Conservation (phyloP, 2,329 filamentous ascomycete genomes). For the Graphiopsis chlorocephala region DNA sequence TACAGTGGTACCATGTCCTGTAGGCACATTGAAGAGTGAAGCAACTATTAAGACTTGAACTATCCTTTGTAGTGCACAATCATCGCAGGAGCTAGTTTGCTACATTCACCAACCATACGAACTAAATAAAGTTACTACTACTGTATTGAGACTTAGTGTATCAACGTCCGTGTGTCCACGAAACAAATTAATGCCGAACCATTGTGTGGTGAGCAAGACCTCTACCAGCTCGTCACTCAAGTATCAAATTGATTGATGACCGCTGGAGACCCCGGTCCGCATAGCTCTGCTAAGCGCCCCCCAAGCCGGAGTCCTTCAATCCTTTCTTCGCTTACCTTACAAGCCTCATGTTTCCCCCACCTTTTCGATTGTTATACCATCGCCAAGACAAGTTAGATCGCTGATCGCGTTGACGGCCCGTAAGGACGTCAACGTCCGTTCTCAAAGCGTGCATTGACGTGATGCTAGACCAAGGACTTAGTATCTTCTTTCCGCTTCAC, state of each 20-base stretch:
- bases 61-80: too few relatives aligned
- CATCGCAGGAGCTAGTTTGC: too few relatives aligned
- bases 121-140: too few relatives aligned
- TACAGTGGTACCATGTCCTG: too few relatives aligned
- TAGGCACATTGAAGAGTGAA: too few relatives aligned
- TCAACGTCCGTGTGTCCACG: background rate
- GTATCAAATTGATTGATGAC: background rate
- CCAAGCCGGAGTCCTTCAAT: conserved; percentile 5
- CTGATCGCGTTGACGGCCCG: background rate
- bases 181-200: background rate
- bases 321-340: background rate
- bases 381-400: background rate
- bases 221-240: background rate
- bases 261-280: background rate
- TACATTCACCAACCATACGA: too few relatives aligned
- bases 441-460: background rate
- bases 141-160: too few relatives aligned
- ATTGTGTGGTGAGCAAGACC: background rate
- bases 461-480: background rate
- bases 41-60: too few relatives aligned
- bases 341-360: background rate
- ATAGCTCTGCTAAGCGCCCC: conserved; percentile 3
- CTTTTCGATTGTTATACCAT: background rate
- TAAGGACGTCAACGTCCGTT: background rate
- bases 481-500: background rate